Percentiles rank a stretch among this genome's conserved stretches.
Conservation (phyloP, 148 eudicot species). For the Fagopyrum esculentum region DNA sequence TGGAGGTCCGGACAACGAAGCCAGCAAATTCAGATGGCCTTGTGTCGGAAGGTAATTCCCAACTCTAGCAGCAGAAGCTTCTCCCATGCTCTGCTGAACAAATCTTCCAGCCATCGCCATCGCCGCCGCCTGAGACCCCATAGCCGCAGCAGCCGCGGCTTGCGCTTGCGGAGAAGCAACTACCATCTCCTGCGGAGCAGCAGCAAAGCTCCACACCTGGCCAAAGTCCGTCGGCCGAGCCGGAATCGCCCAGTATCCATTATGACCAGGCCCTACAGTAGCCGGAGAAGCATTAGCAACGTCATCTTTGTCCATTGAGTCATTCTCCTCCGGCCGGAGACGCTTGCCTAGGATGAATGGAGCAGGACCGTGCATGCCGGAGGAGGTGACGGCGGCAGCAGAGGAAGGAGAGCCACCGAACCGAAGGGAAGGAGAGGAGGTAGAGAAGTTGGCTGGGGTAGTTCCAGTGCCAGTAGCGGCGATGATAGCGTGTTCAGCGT, state of each 20-base stretch:
- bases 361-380: constrained; percentile 25
- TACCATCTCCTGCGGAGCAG: constrained; percentile 63
- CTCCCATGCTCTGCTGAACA: constrained; percentile 40
- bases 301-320: constrained; percentile 23
- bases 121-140: constrained; percentile 22
- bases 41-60: constrained; percentile 70
- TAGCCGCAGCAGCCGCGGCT: constrained; percentile 11
- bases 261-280: constrained; percentile 22
- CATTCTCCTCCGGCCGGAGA: constrained; percentile 41
- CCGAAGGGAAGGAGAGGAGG: constrained; percentile 32
- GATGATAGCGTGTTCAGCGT: constrained; percentile 70
- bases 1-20: constrained; percentile 66
- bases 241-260: constrained; percentile 59
- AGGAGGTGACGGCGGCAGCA: constrained; percentile 13
- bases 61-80: constrained; percentile 63
- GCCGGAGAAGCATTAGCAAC: constrained; percentile 23
- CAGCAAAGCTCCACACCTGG: constrained; percentile 77
- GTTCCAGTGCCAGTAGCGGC: constrained; percentile 80
- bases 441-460: constrained; percentile 55
- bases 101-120: constrained; percentile 36
- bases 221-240: constrained; percentile 65
- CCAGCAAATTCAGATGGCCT: constrained; percentile 73
- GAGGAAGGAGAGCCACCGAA: constrained; percentile 12
- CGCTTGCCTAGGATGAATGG: constrained; percentile 66
- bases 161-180: constrained; percentile 27